These are phyloP conservation scores for Populus nigra DNA, from an alignment of 345 rosid species.

Conservation along the genomic window DNA sequence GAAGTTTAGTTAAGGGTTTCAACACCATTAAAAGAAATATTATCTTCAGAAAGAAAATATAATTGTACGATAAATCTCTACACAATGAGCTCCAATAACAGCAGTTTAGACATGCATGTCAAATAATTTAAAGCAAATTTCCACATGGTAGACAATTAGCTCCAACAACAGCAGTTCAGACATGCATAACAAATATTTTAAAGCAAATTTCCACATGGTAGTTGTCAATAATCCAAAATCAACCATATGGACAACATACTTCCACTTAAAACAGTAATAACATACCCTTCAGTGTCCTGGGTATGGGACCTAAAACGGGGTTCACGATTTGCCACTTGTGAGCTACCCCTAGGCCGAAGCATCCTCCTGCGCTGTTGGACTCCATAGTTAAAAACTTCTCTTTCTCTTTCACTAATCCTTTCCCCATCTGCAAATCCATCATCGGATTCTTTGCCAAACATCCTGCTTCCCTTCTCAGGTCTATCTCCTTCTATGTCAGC, in stretches of 20 bases:
- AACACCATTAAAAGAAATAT: neutral
- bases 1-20: neutral
- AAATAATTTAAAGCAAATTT: neutral
- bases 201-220: neutral
- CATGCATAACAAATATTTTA: neutral
- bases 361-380: constrained; percentile 96
- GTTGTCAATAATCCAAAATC: constrained; percentile 10
- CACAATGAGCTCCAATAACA: neutral
- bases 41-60: neutral
- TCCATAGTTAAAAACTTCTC: constrained; percentile 72
- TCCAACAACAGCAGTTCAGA: neutral
- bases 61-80: neutral
- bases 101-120: neutral
- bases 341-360: constrained; percentile 93
- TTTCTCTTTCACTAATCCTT: constrained; percentile 74
- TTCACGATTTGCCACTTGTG: constrained; percentile 70
- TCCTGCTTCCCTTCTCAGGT: constrained; percentile 72
- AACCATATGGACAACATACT: constrained; percentile 12
- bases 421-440: constrained; percentile 89
- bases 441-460: constrained; percentile 73
- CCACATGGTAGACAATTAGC: neutral
- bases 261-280: constrained; percentile 22
- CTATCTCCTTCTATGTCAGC: constrained; percentile 71
- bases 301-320: constrained; percentile 56
- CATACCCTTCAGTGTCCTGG: constrained; percentile 90